Evolutionary conservation across 208 protist species (phyloP), one percentile per base, ranked within the genome.

Genomic region (Trypanosoma brucei): DNA sequence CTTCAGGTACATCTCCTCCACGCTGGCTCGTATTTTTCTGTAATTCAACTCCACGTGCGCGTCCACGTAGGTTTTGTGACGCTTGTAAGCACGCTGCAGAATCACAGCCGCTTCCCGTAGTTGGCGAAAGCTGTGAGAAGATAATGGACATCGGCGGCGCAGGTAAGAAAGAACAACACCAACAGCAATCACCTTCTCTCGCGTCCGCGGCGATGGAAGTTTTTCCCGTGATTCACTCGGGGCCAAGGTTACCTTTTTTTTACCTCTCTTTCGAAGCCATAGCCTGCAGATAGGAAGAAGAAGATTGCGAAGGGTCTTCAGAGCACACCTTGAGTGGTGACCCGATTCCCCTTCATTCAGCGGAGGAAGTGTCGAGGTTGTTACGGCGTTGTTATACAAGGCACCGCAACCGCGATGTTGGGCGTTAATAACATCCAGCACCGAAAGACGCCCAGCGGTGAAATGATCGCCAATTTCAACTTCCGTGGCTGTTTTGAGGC

Each of bases 21-120:
- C 70, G 30, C 71, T 39, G 2, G 69, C 51, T 31, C 82, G 78
- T 44, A 91, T 34, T 33, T 81, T 75, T 7, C 66, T 71, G 42
- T 70, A 79, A 62, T 92, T 92, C 35, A 92, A 55, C 59, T 82
- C 73, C 45, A 88, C 78, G 14, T 63, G 66, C 1, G 80, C 83
- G 40, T 77, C 65, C 48, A 92, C 45, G 33, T 50, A 50, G 3
- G 30, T 40, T 8, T 38, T 65, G 62, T 86, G 74, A 9, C 65
- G 61, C 1, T 81, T 70, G 53, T 70, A 88, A 2, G 62, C 57
- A 3, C 75, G 70, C 72, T 92, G 86, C 31, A 89, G 76, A 42
- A 51, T 56, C 36, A 80, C 59, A 9, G 73, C 76, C 13, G 40
- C 58, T 5, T 31, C 9, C 31, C 44, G 48, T 8, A 51, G 35